Percentiles rank a stretch among this genome's conserved stretches.
Evolutionary conservation across 1,284 basidiomycete genomes (phyloP).

Genomic region (Cystobasidium pallidum): DNA sequence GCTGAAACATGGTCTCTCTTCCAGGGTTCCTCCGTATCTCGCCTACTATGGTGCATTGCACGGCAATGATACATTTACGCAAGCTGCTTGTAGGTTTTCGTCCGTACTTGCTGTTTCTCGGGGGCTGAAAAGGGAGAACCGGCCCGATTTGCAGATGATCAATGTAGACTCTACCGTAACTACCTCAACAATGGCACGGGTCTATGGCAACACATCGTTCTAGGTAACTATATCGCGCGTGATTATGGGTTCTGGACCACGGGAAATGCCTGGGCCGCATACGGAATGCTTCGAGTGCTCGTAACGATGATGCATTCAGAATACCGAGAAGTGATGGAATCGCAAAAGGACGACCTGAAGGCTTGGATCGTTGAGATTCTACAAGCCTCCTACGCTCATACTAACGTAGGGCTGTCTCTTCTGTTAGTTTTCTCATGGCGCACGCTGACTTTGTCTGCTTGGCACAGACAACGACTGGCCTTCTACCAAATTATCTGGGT

Average conservation of each 20-base stretch:
- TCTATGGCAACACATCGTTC: constrained; percentile 71
- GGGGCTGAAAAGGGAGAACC: not conserved
- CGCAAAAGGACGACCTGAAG: constrained; percentile 60
- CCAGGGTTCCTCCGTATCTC: constrained; percentile 67
- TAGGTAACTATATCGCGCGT: constrained; percentile 59
- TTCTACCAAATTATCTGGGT: constrained; percentile 73
- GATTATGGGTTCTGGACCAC: constrained; percentile 55
- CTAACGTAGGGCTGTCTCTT: constrained; percentile 6
- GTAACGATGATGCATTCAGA: constrained; percentile 69
- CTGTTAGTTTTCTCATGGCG: no score
- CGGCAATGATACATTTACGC: constrained; percentile 69
- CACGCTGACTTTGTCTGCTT: no score
- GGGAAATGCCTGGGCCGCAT: constrained; percentile 82
- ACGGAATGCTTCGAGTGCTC: constrained; percentile 77
- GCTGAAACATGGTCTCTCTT: not conserved
- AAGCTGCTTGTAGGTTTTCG: constrained; percentile 62
- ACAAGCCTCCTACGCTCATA: constrained; percentile 27
- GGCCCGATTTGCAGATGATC: constrained; percentile 62
- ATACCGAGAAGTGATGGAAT: constrained; percentile 61
- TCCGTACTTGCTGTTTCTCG: no score
- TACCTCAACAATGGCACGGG: constrained; percentile 57
- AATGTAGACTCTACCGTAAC: constrained; percentile 75
- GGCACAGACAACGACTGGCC: constrained; percentile 56
- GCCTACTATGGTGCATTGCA: constrained; percentile 81
- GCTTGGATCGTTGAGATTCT: constrained; percentile 71